Evolutionary conservation across 192 early-diverging fungal species (phyloP), one percentile per base, ranked within the genome.

Genomic region (Coemansia sp.): DNA sequence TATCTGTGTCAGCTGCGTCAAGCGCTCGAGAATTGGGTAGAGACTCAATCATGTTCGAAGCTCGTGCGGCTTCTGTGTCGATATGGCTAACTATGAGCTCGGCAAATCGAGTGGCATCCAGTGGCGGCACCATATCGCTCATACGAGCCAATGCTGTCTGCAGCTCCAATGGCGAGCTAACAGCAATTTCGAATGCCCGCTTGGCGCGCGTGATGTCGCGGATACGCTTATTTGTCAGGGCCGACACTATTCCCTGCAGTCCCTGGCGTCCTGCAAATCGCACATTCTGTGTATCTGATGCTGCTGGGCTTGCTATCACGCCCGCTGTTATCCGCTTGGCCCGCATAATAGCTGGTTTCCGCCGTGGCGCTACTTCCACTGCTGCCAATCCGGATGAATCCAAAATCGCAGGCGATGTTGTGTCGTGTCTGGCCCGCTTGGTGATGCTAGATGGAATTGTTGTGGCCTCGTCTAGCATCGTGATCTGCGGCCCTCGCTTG

Each of bases 61-160:
- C 21, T 8, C 22, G 58, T 18, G 23, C 34, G 49, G 28, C 60
- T 8, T 62, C 49, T 9, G 60, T 21, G 60, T 62, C 30, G 9
- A 54, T 32, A 21, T 62, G 60, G 23, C 57, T 34, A 28, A 64
- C 25, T 26, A 71, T 62, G 61, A 60, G 28, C 57, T 58, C 48
- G 26, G 28, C 58, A 24, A 59, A 56, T 49, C 58, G 49, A 12
- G 58, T 47, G 14, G 53, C 25, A 28, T 71, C 69, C 10, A 63
- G 61, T 3, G 55, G 28, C 51, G 51, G 31, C 32, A 62, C 60
- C 51, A 7, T 28, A 25, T 52, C 60, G 31, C 30, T 24, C 32
- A 41, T 26, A 24, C 60, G 60, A 2, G 60, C 60, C 51, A 62
- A 34, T 52, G 49, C 32, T 32, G 49, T 30, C 9, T 52, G 60